Evolutionary conservation across 352 stramenopile species (phyloP).

Genomic region (Phytopythium mirpurense): DNA sequence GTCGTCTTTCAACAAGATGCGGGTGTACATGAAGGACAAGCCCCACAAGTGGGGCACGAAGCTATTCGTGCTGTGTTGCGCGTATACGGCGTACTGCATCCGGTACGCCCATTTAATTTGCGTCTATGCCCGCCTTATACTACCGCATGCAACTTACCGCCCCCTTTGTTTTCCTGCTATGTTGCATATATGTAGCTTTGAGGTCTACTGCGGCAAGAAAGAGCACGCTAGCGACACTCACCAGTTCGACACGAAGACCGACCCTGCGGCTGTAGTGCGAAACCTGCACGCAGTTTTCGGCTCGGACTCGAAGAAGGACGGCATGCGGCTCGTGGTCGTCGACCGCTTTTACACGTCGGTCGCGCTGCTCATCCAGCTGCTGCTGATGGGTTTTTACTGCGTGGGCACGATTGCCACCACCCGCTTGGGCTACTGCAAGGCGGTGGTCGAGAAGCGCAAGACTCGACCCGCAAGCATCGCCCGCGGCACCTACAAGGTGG

Average conservation of each 20-base stretch:
- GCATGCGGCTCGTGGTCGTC: constrained; percentile 8
- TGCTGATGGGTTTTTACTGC: constrained; percentile 10
- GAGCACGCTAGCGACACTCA: background rate
- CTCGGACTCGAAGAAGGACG: background rate
- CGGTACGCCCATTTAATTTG: constrained; percentile 16
- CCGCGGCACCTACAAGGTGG: constrained; percentile 2
- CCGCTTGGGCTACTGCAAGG: constrained; percentile 12
- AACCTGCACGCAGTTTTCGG: constrained; percentile 7
- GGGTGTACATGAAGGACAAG: constrained; percentile 14
- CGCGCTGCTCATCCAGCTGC: constrained; percentile 8
- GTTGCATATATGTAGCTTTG: constrained; percentile 10
- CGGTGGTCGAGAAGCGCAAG: constrained; percentile 10
- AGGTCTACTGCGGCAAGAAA: constrained; percentile 12
- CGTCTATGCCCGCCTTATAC: constrained; percentile 1
- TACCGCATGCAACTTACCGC: constrained; percentile 8
- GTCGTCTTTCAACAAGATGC: constrained; percentile 14
- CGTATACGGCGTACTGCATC: constrained; percentile 12
- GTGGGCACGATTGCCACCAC: constrained; percentile 14
- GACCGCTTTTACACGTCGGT: constrained; percentile 16
- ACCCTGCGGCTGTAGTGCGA: background rate
- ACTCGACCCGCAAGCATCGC: background rate
- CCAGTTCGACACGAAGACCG: constrained; percentile 1
- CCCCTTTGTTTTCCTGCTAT: background rate
- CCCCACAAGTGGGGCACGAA: constrained; percentile 12
- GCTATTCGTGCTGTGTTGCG: constrained; percentile 15